phyloP scores from a whole-genome alignment of 2,329 filamentous ascomycete species.

The Arthrobotrys musiformis region DNA sequence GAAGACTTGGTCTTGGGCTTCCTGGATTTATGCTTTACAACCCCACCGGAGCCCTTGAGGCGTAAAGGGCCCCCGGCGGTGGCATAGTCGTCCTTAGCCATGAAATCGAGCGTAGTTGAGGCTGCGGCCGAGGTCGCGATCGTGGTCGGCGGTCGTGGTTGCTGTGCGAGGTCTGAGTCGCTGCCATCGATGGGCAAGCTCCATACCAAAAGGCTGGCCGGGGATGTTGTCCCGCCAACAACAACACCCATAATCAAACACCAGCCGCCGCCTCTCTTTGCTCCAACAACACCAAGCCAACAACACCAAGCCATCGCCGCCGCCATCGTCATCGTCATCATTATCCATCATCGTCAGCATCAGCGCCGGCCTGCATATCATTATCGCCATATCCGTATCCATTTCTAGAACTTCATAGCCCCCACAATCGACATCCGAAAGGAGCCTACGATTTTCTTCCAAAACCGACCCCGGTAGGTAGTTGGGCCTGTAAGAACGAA shows the following conservation, averaged over 20 bases:
- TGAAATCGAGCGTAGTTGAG: not conserved
- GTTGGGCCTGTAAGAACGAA: not conserved
- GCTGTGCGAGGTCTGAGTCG: not conserved
- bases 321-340: not conserved
- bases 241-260: slow-evolving; percentile 11
- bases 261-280: not conserved
- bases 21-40: slow-evolving; percentile 31
- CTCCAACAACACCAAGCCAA: not conserved
- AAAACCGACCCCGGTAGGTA: not conserved
- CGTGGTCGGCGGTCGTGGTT: not conserved
- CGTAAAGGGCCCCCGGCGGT: slow-evolving; percentile 36
- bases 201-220: not conserved
- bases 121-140: not conserved
- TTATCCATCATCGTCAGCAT: not conserved
- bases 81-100: slow-evolving; percentile 42
- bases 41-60: slow-evolving; percentile 35
- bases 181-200: not conserved
- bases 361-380: too few relatives aligned
- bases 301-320: not conserved
- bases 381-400: not conserved
- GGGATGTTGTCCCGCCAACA: slow-evolving; percentile 39
- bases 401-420: not conserved
- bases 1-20: slow-evolving; percentile 25
- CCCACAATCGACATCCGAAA: not conserved
- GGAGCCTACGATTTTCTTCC: not conserved